phyloP scores from a whole-genome alignment of 129 eudicot genomes.

The Scalesia atractyloides region DNA sequence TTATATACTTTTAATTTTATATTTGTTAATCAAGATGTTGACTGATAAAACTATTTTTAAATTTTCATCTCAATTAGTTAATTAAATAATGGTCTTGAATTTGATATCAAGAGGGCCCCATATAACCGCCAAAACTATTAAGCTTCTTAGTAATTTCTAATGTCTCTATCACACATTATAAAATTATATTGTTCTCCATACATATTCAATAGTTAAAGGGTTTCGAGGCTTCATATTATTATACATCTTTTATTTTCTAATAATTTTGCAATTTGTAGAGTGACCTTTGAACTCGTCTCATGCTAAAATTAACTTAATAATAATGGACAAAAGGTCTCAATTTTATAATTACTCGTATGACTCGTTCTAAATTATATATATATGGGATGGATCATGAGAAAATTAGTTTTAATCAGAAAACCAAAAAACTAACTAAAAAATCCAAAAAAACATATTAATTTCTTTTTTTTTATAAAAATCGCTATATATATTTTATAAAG shows the following conservation, averaged over 20 bases:
- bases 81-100: conserved; percentile 9
- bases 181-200: background rate
- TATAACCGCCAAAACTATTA: conserved; percentile 29
- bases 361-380: background rate
- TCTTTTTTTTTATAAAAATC: too few relatives aligned
- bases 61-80: background rate
- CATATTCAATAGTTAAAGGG: background rate
- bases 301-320: background rate
- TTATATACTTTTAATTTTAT: background rate
- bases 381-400: too few relatives aligned
- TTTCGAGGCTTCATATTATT: background rate
- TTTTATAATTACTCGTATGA: background rate
- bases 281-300: conserved; percentile 8
- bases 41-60: background rate
- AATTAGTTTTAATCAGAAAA: too few relatives aligned
- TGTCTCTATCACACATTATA: conserved; percentile 12
- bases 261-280: background rate
- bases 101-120: conserved; percentile 7
- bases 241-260: background rate
- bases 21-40: conserved; percentile 9
- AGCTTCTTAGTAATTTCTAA: conserved; percentile 24
- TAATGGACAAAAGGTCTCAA: background rate
- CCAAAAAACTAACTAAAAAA: too few relatives aligned
- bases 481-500: too few relatives aligned
- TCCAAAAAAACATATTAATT: too few relatives aligned